A percentile compares a stretch with the other conserved stretches of the same genome.
These are phyloP conservation scores for Cryphonectria radicalis DNA, from an alignment of 2,329 filamentous ascomycete species.

Conservation along the genomic window DNA sequence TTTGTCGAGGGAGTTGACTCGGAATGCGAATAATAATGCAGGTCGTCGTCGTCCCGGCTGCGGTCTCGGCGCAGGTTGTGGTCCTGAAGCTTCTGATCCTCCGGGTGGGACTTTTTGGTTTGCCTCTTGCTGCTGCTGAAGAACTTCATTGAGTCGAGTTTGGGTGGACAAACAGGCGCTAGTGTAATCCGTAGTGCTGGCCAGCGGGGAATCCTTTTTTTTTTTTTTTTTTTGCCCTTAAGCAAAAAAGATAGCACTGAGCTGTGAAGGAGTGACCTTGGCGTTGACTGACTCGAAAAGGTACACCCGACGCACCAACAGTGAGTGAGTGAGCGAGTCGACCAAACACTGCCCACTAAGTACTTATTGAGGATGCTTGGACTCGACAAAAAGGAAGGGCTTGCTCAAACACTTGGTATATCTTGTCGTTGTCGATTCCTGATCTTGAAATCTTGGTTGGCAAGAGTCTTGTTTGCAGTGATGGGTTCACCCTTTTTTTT, in stretches of 20 bases:
- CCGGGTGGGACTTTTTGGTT: conserved; percentile 40
- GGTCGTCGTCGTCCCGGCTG: conserved; percentile 38
- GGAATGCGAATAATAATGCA: conserved; percentile 31
- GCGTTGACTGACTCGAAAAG: not conserved
- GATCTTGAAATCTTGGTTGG: not conserved
- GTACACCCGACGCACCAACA: not conserved
- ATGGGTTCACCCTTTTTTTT: not conserved
- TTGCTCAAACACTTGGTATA: not conserved
- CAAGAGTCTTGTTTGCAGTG: conserved; percentile 1
- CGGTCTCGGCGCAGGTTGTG: conserved; percentile 45
- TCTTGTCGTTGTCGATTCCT: not conserved
- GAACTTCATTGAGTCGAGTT: conserved; percentile 54
- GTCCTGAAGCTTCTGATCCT: conserved; percentile 35
- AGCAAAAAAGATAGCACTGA: not conserved
- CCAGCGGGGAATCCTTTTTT: not conserved
- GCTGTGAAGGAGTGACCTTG: not conserved
- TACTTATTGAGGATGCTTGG: not conserved
- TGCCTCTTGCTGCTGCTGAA: conserved; percentile 53
- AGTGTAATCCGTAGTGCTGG: conserved; percentile 1
- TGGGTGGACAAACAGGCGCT: conserved; percentile 8
- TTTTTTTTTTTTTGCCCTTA: not conserved
- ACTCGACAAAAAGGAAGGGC: not conserved
- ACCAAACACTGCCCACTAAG: not conserved
- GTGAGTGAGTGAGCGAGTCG: not conserved
- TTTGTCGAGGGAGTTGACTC: conserved; percentile 40